Base-by-base conservation (phyloP, 2,329 filamentous ascomycete species). In the Blastomyces parvus region DNA sequence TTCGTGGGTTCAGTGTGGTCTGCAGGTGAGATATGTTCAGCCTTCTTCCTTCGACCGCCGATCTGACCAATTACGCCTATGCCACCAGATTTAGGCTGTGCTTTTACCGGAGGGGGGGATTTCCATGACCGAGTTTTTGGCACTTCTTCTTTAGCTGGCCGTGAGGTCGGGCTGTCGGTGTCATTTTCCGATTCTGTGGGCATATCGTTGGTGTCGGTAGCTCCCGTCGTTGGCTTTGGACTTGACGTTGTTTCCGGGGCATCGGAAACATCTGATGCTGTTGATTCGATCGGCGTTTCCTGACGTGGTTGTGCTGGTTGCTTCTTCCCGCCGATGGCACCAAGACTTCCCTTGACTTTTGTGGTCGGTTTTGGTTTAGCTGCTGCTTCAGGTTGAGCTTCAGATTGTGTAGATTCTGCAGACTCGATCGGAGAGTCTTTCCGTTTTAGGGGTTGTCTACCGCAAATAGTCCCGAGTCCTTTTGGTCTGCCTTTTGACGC, bases 61-160 rank as follows among this genome's bases (percentile, higher is more conserved):
- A 75, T 74, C 8, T 71, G 66, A 27, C 73, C 73, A 57, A 75
- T 64, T 30, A 67, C 67, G 50, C 69, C 68, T 8, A 58, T 25
- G 38, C 36, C n/a, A 17, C 62, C 30, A 42, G 38, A 56, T 46
- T 66, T 67, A 62, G 44, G 56, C n/a, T 63, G 50, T 61, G 64
- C n/a, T 50, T 60, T 52, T 60, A 61, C 57, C 61, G 59, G 59
- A 61, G 62, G 55, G n/a, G 33, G 25, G 27, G n/a, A 30, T 36
- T 27, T 11, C 17, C 59, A 38, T 57, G 58, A 48, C 57, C 13
- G 11, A 7, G 63, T 25, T 46, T 52, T 27, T 46, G 61, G 56
- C 14, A 53, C 33, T 56, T 60, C 62, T 50, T 42, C 60, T 61
- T 63, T 61, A n/a, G 22, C 64, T 60, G 62, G 61, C 38, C 53